Evolutionary conservation across 768 basidiomycete species (phyloP), one percentile per base, ranked within the genome.

Genomic region (Rhizopogon salebrosus): DNA sequence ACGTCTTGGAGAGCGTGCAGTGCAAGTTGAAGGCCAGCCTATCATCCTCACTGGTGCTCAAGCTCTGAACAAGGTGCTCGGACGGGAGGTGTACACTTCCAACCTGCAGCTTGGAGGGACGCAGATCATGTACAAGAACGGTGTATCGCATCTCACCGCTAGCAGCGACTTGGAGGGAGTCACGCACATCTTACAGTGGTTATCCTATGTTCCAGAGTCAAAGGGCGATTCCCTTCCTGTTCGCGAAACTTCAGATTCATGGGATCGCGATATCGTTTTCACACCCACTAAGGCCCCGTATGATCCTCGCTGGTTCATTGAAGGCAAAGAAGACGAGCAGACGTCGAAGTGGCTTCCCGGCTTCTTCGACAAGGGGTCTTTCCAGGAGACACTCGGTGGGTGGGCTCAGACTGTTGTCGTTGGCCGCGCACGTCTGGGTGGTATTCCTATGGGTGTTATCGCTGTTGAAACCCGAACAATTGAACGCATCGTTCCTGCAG

Each of bases 71-170:
- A 98, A 99, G 73, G 97, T 99, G 5, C 84, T 99, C 39, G 97
- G 97, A 56, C 89, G 97, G 45, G 97, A 98, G 70, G 97, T 99
- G 41, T 98, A 99, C 69, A 98, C 97, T 8, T 97, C 94, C 51
- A 98, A 98, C 70, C 71, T 99, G 60, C 97, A 98, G 70, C 89
- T 99, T 54, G 97, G 97, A 57, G 97, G 97, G 51, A 98, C 97
- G n/a, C 97, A 99, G 65, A 98, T 99, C 77, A 98, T 99, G 97
- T 90, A 93, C 83, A 98, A 98, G 83, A 99, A 99, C 65, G 97
- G 97, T 72, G 91, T 98, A 51, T 97, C 95, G 4, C 97, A 99
- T 68, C 75, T 98, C 54, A 95, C 92, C 3, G 95, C 97, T 31
- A 83, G 83, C 62, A 98, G 93, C 66, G 97, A 99, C 67, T 75